phyloP scores from a whole-genome alignment of 257 asterid genomes.

The Linaria vulgaris region DNA sequence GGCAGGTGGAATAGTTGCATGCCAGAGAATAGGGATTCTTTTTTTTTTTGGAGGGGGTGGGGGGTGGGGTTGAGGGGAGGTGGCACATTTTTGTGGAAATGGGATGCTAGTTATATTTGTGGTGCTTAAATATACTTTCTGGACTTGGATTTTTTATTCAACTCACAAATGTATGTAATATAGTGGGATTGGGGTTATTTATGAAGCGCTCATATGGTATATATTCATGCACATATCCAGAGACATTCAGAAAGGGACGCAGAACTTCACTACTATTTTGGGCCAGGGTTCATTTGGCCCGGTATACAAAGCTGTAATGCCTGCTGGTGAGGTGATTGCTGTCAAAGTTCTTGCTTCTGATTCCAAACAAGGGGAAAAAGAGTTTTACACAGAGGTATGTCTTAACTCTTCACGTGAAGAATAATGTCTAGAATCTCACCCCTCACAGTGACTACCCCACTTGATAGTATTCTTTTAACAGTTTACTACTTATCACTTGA shows the following conservation, averaged over 20 bases:
- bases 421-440: neutral
- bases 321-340: conserved; percentile 80
- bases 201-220: conserved; percentile 13
- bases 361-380: conserved; percentile 97
- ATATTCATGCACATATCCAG: conserved; percentile 40
- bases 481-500: neutral
- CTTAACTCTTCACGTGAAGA: conserved; percentile 12
- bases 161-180: conserved; percentile 3
- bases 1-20: too few relatives aligned
- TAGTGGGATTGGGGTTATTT: neutral
- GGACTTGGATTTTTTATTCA: neutral
- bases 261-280: conserved; percentile 73
- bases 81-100: neutral
- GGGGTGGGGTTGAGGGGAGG: too few relatives aligned
- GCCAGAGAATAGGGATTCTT: too few relatives aligned
- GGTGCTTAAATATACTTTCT: neutral
- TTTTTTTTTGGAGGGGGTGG: too few relatives aligned
- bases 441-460: neutral
- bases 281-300: conserved; percentile 99
- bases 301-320: conserved; percentile 87
- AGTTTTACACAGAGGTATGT: conserved; percentile 87
- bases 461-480: neutral
- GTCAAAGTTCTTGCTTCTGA: conserved; percentile 94
- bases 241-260: conserved; percentile 90
- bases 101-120: neutral